Evolutionary conservation across 208 protist species (phyloP).

Genomic region (Trypanosoma avium): DNA sequence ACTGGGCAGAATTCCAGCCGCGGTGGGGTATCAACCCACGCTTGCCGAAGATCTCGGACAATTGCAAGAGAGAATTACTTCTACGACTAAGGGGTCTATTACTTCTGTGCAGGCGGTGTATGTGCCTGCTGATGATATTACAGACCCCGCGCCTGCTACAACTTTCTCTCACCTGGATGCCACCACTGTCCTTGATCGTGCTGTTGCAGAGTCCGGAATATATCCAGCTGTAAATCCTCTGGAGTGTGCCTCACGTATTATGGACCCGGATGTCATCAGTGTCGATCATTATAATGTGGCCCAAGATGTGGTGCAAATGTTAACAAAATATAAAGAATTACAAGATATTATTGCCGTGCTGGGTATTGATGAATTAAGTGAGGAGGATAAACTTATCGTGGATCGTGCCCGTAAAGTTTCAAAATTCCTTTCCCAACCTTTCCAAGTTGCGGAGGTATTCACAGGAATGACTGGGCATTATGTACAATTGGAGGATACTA

Average conservation of each 20-base stretch:
- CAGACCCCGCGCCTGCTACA: constrained; percentile 98
- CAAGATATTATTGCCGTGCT: constrained; percentile 99
- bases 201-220: constrained; percentile 97
- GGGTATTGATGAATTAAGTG: constrained; percentile 98
- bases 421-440: constrained; percentile 98
- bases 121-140: constrained; percentile 99
- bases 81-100: constrained; percentile 96
- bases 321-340: constrained; percentile 98
- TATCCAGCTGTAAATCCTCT: constrained; percentile 99
- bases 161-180: constrained; percentile 99
- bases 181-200: constrained; percentile 97
- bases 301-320: constrained; percentile 95
- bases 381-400: constrained; percentile 98
- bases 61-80: constrained; percentile 98
- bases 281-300: constrained; percentile 97
- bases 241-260: constrained; percentile 97
- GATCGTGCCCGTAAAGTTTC: constrained; percentile 92
- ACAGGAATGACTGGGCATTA: constrained; percentile 96
- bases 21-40: constrained; percentile 99
- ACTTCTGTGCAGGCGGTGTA: constrained; percentile 97
- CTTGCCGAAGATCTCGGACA: constrained; percentile 97
- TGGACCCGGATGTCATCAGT: constrained; percentile 96
- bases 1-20: constrained; percentile 98
- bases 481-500: constrained; percentile 93
- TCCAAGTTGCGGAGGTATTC: constrained; percentile 98